Base-by-base conservation (phyloP, 2,329 filamentous ascomycete species). In the Claviceps spartinae region DNA sequence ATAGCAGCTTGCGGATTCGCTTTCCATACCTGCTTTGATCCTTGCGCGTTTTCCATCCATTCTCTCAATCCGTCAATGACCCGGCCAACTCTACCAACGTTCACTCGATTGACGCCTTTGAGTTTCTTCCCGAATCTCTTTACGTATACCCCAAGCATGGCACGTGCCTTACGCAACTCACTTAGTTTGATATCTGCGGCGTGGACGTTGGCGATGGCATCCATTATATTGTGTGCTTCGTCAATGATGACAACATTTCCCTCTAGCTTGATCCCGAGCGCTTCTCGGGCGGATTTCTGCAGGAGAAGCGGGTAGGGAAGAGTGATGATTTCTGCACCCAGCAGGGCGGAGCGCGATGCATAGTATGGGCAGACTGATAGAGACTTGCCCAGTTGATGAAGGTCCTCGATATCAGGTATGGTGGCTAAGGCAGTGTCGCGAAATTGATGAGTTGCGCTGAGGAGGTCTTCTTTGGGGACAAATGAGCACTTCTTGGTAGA, bases 151-250 rank as follows among this genome's bases (percentile, higher is more conserved):
- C 83, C 84, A 1, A 98, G 73, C 68, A 95, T 89, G 48, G 76
- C 75, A 50, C 87, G 78, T 2, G 85, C 87, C 54, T 78, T 76
- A 48, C 79, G 79, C 18, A 97, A 71, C 56, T 96, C 89, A 26
- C 72, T 71, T 4, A 95, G 71, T 2, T 79, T 80, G 20, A 97
- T 76, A 38, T 86, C 81, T 0, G 88, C 81, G 0, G 90, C 90
- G 64, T 96, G 83, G 37, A 95, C 93, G 46, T 83, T 85, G 16
- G 88, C 80, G 46, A 98, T 88, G 0, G 91, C 89, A 65, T 96
- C 90, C 85, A 96, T 95, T 50, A 98, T 79, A 62, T 98, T 98
- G 65, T 98, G 93, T 0, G 93, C 93, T 71, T 98, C 93, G 59
- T 98, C 93, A 47, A 98, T 87, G 26, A 98, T 86, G n/a, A 98